Percentiles rank a stretch among this genome's conserved stretches.
Evolutionary conservation across 2,329 filamentous ascomycete species (phyloP).

Genomic region (Colletotrichum somersetense): DNA sequence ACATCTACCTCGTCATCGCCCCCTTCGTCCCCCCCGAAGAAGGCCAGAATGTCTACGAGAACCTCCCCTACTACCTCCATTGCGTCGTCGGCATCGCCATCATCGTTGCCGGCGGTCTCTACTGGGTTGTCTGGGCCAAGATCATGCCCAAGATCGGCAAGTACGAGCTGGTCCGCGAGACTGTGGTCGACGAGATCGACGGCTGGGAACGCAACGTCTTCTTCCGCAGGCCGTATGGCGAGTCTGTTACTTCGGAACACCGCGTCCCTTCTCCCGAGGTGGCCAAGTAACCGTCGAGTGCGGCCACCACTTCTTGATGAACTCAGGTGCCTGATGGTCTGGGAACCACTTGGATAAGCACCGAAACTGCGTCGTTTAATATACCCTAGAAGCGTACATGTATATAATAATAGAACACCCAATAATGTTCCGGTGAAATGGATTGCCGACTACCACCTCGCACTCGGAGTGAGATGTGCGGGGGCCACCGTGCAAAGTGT

Average conservation of each 20-base stretch:
- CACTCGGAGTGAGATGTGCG: not conserved
- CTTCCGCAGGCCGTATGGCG: constrained; percentile 54
- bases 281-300: not conserved
- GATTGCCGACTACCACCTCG: too few relatives aligned
- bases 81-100: constrained; percentile 69
- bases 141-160: constrained; percentile 64
- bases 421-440: not conserved
- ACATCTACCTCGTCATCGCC: constrained; percentile 71
- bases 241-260: constrained; percentile 25
- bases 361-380: not conserved
- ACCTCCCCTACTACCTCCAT: constrained; percentile 69
- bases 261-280: constrained; percentile 3
- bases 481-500: not conserved
- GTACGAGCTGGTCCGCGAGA: constrained; percentile 69
- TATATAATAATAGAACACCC: constrained; percentile 15
- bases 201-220: constrained; percentile 74
- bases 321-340: not conserved
- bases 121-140: constrained; percentile 69
- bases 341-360: not conserved
- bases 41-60: constrained; percentile 65
- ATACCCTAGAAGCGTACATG: constrained; percentile 33
- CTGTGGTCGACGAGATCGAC: constrained; percentile 67
- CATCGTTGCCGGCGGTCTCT: constrained; percentile 64
- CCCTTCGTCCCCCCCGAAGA: constrained; percentile 67
- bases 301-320: not conserved